Conservation (phyloP, 2,329 filamentous ascomycete species). For the Helotiales sp. region DNA sequence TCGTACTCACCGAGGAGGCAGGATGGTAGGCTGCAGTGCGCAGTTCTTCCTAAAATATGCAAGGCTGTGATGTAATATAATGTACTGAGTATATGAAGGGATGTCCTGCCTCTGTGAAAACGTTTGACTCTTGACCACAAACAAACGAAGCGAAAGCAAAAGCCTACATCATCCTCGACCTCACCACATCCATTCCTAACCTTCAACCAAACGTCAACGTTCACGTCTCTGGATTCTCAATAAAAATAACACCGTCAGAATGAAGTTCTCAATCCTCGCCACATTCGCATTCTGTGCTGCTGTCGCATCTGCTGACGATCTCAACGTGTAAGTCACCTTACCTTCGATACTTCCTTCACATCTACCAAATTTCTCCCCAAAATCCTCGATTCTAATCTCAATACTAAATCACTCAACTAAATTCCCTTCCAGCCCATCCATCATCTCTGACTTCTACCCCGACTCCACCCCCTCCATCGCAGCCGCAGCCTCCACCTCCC, state of each 20-base stretch:
- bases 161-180: background rate
- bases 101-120: background rate
- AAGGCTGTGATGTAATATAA: background rate
- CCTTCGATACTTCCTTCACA: background rate
- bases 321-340: constrained; percentile 31
- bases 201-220: no score
- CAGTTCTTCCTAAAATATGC: background rate
- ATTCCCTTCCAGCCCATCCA: constrained; percentile 23
- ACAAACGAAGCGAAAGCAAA: background rate
- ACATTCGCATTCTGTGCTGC: constrained; percentile 20
- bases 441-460: constrained; percentile 33
- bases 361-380: background rate
- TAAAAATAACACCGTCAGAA: background rate
- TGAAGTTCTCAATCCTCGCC: constrained; percentile 24
- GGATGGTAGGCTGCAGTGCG: background rate
- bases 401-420: background rate
- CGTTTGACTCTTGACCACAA: background rate
- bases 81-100: background rate
- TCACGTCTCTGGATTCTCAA: no score
- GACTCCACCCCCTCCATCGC: constrained; percentile 26
- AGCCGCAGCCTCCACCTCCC: constrained; percentile 31
- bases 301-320: constrained; percentile 16
- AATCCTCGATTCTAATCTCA: background rate
- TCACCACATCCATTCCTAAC: background rate
- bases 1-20: background rate